These are phyloP conservation scores for Ocimum tenuiflorum DNA, from an alignment of 257 asterid genomes.

Conservation along the genomic window DNA sequence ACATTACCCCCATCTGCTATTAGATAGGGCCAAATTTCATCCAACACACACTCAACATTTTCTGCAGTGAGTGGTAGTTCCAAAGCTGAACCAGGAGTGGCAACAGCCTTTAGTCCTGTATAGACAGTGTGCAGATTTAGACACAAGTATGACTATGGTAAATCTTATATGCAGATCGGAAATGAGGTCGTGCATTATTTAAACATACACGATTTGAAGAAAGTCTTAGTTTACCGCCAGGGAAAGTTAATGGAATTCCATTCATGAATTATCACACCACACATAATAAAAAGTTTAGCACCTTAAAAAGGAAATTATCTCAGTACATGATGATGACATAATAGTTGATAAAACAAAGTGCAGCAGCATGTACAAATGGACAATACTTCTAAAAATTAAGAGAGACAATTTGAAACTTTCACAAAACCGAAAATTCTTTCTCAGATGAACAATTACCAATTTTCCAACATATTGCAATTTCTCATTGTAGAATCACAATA, in stretches of 20 bases:
- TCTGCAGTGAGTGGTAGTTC: constrained; percentile 86
- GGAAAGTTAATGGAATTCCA: no score
- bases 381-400: no score
- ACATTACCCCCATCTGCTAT: constrained; percentile 98
- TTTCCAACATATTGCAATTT: not conserved
- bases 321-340: no score
- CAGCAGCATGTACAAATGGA: no score
- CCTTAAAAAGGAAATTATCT: no score
- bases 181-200: not conserved
- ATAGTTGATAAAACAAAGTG: no score
- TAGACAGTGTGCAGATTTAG: not conserved
- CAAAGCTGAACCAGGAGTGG: constrained; percentile 55
- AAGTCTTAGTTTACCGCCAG: no score
- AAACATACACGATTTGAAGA: not conserved
- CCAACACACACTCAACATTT: constrained; percentile 82
- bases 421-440: not conserved
- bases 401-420: no score
- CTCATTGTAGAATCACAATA: not conserved
- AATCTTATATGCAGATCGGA: not conserved
- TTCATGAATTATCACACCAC: no score
- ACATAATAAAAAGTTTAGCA: no score
- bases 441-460: not conserved
- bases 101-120: constrained; percentile 67
- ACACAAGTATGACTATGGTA: not conserved
- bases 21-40: constrained; percentile 87